These are phyloP conservation scores for Leccinum longicurvipes DNA, from an alignment of 768 basidiomycete species.

Conservation along the genomic window DNA sequence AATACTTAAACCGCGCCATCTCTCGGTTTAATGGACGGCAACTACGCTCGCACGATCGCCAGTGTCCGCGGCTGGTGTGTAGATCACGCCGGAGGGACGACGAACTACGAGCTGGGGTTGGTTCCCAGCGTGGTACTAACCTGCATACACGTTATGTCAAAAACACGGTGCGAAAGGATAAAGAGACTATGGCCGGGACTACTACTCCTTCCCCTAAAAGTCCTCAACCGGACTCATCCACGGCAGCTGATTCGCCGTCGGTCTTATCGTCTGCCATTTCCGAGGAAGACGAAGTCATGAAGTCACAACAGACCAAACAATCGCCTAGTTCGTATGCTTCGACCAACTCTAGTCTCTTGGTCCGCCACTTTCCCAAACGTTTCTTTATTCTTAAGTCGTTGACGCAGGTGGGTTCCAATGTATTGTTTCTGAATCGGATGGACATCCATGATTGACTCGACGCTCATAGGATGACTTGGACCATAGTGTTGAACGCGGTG, in stretches of 20 bases:
- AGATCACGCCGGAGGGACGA: constrained; percentile 78
- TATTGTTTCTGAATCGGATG: not conserved
- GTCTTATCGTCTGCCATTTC: constrained; percentile 31
- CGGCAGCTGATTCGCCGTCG: constrained; percentile 11
- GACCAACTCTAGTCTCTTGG: constrained; percentile 79
- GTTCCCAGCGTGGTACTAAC: constrained; percentile 82
- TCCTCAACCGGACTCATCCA: not conserved
- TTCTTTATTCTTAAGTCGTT: constrained; percentile 91
- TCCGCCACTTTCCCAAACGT: constrained; percentile 77
- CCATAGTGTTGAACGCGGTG: constrained; percentile 68
- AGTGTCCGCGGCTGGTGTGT: constrained; percentile 80
- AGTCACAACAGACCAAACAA: constrained; percentile 11
- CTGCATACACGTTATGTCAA: constrained; percentile 83
- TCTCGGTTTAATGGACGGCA: constrained; percentile 65
- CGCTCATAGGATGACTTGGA: constrained; percentile 68
- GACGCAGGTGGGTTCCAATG: constrained; percentile 54
- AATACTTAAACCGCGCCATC: constrained; percentile 64
- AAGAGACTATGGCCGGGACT: constrained; percentile 11
- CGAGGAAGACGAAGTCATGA: constrained; percentile 38
- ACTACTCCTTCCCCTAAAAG: not conserved
- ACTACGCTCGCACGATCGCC: constrained; percentile 65
- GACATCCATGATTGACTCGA: not conserved
- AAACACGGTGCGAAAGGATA: constrained; percentile 47
- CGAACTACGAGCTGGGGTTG: constrained; percentile 86
- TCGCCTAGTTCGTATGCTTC: constrained; percentile 71